Evolutionary conservation across 306 rosid species (phyloP), one percentile per base, ranked within the genome.

Genomic region (Vigna reflexopilosa): DNA sequence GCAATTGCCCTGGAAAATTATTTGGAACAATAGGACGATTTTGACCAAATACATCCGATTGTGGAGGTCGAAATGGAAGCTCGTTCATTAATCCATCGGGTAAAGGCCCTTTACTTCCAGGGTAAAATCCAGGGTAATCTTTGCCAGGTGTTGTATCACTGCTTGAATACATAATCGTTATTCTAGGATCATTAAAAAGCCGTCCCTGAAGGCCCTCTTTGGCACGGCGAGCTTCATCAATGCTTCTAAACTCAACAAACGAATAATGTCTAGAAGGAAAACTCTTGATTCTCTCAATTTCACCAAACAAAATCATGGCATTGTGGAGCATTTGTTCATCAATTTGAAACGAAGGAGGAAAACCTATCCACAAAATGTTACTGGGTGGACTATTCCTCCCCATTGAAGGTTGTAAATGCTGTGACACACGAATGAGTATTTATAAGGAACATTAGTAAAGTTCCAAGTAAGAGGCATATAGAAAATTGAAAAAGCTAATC

Each of bases 251-350:
- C 78, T 88, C 96, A 49, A 93, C 96, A 81, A 89, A 86, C 7
- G 96, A 88, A 85, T 83, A 88, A 72, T 89, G 81, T 78, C 94
- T 79, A 22, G 93, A 81, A 70, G 96, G 94, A 82, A 89, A 89
- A 84, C 93, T 93, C 85, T 83, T 89, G 69, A 93, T 89, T 71
- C 86, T 91, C 86, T 91, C 93, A 17, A 93, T 93, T 88, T 93
- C 96, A 59, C 98, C 98, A 80, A 89, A 93, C 77, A 89, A 84
- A 79, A 93, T 93, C 94, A 93, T 86, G 28, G 98, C 94, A 85
- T 91, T 91, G 81, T 91, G 96, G 65, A 93, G 94, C 98, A 89
- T 91, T 74, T 88, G 98, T 72, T 93, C 98, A 36, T 93, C 96
- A 77, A 93, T 89, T 84, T 84, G 96, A 78, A 91, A 79, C 75